Percentiles rank a stretch among this genome's conserved stretches.
These are phyloP conservation scores for Bjerkandera adusta DNA, from an alignment of 1,284 basidiomycete genomes.

Conservation along the genomic window DNA sequence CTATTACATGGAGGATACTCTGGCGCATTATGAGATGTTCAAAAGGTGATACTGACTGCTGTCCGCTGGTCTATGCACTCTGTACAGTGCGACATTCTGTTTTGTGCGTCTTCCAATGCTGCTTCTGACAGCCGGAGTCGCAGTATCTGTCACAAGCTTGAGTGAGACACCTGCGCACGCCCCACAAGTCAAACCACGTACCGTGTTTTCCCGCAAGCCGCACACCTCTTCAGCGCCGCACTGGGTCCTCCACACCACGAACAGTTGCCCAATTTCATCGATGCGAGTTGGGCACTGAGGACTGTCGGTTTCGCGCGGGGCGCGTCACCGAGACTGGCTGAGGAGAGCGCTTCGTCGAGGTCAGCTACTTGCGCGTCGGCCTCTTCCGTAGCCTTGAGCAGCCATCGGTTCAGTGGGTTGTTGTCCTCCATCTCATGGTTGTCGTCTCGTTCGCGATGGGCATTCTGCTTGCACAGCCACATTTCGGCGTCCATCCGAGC, in stretches of 20 bases:
- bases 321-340: neutral
- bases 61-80: neutral
- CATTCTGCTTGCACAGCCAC: too few species aligned
- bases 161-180: neutral
- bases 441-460: neutral
- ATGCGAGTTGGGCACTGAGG: neutral
- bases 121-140: slow-evolving; percentile 44
- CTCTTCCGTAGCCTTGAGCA: neutral
- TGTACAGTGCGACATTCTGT: slow-evolving; percentile 1
- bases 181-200: slow-evolving; percentile 2
- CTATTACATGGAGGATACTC: too few species aligned
- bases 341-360: neutral
- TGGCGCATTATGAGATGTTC: too few species aligned
- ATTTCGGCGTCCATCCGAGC: neutral
- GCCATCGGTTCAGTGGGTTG: neutral
- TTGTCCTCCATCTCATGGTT: neutral
- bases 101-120: slow-evolving; percentile 38
- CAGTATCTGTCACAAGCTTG: slow-evolving; percentile 39
- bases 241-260: slow-evolving; percentile 56
- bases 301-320: neutral
- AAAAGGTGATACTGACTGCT: too few species aligned
- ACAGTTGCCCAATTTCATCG: slow-evolving; percentile 39
- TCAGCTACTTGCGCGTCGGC: neutral
- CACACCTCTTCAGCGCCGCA: slow-evolving; percentile 44
- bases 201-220: slow-evolving; percentile 31